Conservation (phyloP, 2,329 filamentous ascomycete species). For the Phoma sp. region DNA sequence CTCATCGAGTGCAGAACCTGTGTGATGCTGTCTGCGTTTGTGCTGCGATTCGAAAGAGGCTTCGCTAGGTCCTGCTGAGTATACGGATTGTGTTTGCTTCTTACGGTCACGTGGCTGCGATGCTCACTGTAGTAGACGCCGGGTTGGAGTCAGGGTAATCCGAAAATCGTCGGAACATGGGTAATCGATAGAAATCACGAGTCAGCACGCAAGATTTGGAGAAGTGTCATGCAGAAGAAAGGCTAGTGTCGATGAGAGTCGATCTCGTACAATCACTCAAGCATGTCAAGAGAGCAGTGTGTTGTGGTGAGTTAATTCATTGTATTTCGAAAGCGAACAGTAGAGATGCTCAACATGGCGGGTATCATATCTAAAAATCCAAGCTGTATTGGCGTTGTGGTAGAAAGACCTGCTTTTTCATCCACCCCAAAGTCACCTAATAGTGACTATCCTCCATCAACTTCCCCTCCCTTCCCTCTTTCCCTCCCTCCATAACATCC, state of each 20-base stretch:
- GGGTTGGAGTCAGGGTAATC: not conserved
- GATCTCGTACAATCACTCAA: not conserved
- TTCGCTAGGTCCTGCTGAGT: not conserved
- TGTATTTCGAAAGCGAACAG: not conserved
- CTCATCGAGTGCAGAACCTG: not conserved
- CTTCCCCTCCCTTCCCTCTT: not conserved
- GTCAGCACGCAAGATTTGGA: constrained; percentile 2
- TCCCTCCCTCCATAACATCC: not conserved
- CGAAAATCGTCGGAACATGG: constrained; percentile 4
- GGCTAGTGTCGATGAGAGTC: not conserved
- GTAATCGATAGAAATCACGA: not conserved
- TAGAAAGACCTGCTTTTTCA: constrained; percentile 7
- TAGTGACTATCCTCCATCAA: not conserved
- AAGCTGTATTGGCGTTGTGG: constrained; percentile 1
- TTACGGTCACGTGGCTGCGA: not conserved
- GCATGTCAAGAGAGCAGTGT: not conserved
- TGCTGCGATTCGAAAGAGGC: not conserved
- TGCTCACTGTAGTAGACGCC: not conserved
- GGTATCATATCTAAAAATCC: constrained; percentile 13
- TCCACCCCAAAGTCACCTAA: constrained; percentile 2
- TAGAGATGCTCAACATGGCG: constrained; percentile 7
- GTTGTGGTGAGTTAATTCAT: not conserved
- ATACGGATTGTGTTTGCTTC: not conserved
- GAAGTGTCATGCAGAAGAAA: not conserved
- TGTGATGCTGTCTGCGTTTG: not conserved